Evolutionary conservation across 2,329 filamentous ascomycete genomes (phyloP).

Genomic region (Exophiala xenobiotica): DNA sequence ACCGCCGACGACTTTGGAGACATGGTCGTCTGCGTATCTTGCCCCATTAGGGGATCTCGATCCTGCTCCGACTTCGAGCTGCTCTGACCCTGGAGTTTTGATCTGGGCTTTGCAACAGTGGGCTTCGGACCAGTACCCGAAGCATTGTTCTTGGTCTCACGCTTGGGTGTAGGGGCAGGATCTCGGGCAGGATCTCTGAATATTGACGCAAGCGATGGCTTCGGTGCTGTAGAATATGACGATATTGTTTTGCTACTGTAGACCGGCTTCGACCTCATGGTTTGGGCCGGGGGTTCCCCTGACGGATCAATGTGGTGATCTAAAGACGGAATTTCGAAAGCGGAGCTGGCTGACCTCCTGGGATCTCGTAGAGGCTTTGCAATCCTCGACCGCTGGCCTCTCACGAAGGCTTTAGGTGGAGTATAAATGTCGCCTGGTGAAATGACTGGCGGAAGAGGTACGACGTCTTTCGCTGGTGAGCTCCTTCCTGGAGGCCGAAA

Average conservation of each 20-base stretch:
- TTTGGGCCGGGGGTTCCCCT: constrained; percentile 7
- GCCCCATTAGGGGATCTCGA: not conserved
- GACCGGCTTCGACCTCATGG: constrained; percentile 13
- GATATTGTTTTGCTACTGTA: constrained; percentile 7
- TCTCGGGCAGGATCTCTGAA: constrained; percentile 10
- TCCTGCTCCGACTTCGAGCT: not conserved
- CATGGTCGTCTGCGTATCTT: constrained; percentile 32
- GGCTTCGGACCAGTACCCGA: not conserved
- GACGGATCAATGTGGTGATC: not conserved
- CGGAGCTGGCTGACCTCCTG: constrained; percentile 13
- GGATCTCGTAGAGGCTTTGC: constrained; percentile 19
- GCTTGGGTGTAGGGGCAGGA: constrained; percentile 17
- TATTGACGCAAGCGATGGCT: constrained; percentile 20
- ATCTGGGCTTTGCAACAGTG: not conserved
- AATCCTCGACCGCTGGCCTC: constrained; percentile 25
- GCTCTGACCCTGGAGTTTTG: not conserved
- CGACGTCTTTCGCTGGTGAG: constrained; percentile 25
- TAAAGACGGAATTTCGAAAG: constrained; percentile 4
- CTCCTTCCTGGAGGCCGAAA: constrained; percentile 27
- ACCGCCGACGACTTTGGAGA: constrained; percentile 71
- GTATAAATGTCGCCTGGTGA: constrained; percentile 26
- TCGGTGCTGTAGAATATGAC: constrained; percentile 10
- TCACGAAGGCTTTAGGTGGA: constrained; percentile 28
- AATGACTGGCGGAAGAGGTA: constrained; percentile 11
- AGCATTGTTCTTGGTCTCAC: not conserved